Evolutionary conservation across 2,329 filamentous ascomycete genomes (phyloP).

Genomic region (Penicillium sp.): DNA sequence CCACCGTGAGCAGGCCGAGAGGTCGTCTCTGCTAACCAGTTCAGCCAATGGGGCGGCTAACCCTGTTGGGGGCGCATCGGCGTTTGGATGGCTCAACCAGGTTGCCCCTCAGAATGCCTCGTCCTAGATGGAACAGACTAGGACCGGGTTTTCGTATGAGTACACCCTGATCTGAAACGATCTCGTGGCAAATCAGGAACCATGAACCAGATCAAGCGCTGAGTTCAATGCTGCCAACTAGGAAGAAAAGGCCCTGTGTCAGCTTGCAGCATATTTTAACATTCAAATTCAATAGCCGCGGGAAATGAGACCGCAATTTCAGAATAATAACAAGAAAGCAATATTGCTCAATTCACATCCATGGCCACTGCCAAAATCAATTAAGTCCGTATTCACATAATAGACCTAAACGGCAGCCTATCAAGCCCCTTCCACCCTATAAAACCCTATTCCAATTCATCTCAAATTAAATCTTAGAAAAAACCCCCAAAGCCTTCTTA

Average conservation of each 20-base stretch:
- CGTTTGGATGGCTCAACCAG: constrained; percentile 83
- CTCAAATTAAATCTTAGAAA: constrained; percentile 56
- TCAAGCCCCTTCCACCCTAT: not conserved
- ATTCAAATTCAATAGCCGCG: not conserved
- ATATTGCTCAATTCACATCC: not conserved
- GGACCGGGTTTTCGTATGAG: constrained; percentile 9
- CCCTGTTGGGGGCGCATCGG: constrained; percentile 85
- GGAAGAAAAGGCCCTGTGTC: not conserved
- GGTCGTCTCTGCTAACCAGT: constrained; percentile 1
- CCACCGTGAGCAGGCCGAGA: constrained; percentile 12
- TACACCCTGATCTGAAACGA: constrained; percentile 1
- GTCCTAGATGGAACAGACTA: constrained; percentile 28
- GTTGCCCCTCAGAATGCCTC: constrained; percentile 21
- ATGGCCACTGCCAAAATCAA: not conserved
- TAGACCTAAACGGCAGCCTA: too few relatives aligned
- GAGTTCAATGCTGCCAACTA: not conserved
- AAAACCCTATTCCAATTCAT: not conserved
- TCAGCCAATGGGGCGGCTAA: constrained; percentile 55
- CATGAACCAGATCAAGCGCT: not conserved
- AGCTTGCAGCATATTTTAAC: not conserved
- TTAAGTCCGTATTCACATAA: not conserved
- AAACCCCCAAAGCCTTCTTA: constrained; percentile 60
- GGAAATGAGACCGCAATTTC: not conserved
- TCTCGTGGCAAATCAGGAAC: not conserved
- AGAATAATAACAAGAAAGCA: not conserved